These are phyloP conservation scores for Corniculantispora saksenae DNA, from an alignment of 2,329 filamentous ascomycete species.

Conservation along the genomic window DNA sequence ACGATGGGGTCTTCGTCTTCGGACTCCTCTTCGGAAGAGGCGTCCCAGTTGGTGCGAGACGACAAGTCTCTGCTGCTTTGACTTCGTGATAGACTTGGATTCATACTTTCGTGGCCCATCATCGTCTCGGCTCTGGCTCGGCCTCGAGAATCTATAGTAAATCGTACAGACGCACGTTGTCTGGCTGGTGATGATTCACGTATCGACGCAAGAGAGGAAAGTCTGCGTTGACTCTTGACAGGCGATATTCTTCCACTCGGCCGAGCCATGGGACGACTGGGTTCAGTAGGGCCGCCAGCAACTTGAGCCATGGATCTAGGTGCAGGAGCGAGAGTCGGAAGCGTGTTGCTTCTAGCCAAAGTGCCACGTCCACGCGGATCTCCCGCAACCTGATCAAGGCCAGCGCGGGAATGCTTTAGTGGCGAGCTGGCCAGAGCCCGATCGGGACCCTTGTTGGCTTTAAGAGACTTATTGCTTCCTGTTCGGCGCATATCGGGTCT, in stretches of 20 bases:
- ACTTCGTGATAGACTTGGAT: slow-evolving; percentile 30
- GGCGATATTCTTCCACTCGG: slow-evolving; percentile 53
- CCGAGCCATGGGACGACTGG: slow-evolving; percentile 39
- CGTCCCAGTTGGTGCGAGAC: slow-evolving; percentile 42
- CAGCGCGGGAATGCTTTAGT: slow-evolving; percentile 50
- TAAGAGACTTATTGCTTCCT: slow-evolving; percentile 41
- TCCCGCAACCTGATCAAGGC: slow-evolving; percentile 55
- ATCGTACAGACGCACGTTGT: slow-evolving; percentile 59
- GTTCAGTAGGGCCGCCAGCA: slow-evolving; percentile 32
- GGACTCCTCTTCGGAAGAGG: slow-evolving; percentile 52
- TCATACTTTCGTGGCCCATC: slow-evolving; percentile 34
- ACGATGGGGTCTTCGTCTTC: slow-evolving; percentile 68
- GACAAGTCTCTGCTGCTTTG: slow-evolving; percentile 33
- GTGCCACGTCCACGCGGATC: slow-evolving; percentile 53
- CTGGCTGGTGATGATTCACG: slow-evolving; percentile 51
- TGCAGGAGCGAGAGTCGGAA: slow-evolving; percentile 52
- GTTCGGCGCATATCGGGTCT: slow-evolving; percentile 41
- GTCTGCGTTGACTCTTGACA: slow-evolving; percentile 51
- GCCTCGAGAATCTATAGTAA: slow-evolving; percentile 64
- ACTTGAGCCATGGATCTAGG: slow-evolving; percentile 38
- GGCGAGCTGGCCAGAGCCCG: slow-evolving; percentile 50
- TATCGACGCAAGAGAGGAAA: slow-evolving; percentile 58
- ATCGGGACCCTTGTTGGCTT: slow-evolving; percentile 46
- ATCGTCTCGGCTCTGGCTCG: slow-evolving; percentile 57
- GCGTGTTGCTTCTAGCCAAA: slow-evolving; percentile 37